Conservation (phyloP, 345 rosid species). For the Atalantia buxifolia region DNA sequence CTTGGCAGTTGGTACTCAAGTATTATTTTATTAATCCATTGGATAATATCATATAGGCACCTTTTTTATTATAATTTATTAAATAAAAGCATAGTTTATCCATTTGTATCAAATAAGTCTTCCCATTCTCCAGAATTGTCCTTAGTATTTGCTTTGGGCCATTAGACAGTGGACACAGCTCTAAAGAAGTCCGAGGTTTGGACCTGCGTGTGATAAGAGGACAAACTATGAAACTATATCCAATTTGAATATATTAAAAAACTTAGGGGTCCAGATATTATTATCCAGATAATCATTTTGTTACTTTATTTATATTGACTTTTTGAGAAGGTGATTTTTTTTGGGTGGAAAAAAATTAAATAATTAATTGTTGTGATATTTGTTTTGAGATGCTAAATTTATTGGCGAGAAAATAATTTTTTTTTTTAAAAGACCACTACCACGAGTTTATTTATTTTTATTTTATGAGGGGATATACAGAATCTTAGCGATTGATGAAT, state of each 20-base stretch:
- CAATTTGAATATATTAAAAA: no score
- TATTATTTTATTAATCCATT: not conserved
- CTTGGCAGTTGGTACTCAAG: not conserved
- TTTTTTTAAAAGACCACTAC: not conserved
- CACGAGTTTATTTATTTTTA: not conserved
- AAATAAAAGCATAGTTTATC: not conserved
- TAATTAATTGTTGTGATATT: not conserved
- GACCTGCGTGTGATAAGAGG: no score
- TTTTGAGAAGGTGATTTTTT: not conserved
- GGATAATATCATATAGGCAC: rapidly evolving
- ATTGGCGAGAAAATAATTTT: not conserved
- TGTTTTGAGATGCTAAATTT: not conserved
- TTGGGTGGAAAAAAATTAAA: not conserved
- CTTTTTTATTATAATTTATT: not conserved
- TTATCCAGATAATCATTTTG: not conserved
- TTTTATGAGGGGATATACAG: not conserved
- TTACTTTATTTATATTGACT: not conserved
- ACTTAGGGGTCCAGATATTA: not conserved
- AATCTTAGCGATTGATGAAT: no score
- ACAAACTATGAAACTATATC: no score
- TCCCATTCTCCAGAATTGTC: not conserved
- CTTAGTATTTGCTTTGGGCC: no score
- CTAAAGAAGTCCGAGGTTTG: no score
- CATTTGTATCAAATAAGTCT: no score
- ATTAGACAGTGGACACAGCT: rapidly evolving